Evolutionary conservation across 495 filamentous ascomycete species (phyloP), one percentile per base, ranked within the genome.

Genomic region (Aspergillus sclerotiicarbonarius): DNA sequence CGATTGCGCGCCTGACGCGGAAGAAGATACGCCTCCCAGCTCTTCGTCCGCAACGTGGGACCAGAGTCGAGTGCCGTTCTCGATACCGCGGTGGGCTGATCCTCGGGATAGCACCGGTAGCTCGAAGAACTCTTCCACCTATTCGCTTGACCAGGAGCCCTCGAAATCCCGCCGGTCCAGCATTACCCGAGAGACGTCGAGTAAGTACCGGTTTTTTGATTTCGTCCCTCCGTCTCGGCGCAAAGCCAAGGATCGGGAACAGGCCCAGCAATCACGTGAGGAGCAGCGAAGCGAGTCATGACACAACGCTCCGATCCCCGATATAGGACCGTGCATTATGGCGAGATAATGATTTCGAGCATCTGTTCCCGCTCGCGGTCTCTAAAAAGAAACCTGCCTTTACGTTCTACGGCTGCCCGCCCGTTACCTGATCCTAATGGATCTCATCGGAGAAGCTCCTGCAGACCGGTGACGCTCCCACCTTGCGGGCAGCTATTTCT

Each of bases 41-140:
- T 82, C 80, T 10, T 78, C 79, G 3, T 81, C 79, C 10, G 77
- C 77, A 33, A 79, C 69, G 8, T 82, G 79, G 79, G 79, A 82
- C 31, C 73, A 76, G 47, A 71, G 62, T 9, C 71, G 74, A 45
- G 73, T 76, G 30, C 70, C 70, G 15, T 76, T 75, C 61, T 64
- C 73, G 35, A 73, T 71, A 50, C 74, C 72, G 32, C 71, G 69
- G 45, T 78, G 72, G 72, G 75, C 71, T 30, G 79, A 82, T 54
- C 63, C 73, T 32, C 75, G 75, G 9, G 77, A 79, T 41, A 77
- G 76, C 59, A 77, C 72, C 20, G 67, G 70, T 13, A 80, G 72
- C 63, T 79, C 77, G 35, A 79, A 80, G 33, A 77, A 80, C 48
- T 77, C 72, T 16, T 77, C 78, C 8, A 76, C 73, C 0, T 76